Evolutionary conservation across 768 basidiomycete genomes (phyloP), one percentile per base, ranked within the genome.

Genomic region (Boletus eberwhitei): DNA sequence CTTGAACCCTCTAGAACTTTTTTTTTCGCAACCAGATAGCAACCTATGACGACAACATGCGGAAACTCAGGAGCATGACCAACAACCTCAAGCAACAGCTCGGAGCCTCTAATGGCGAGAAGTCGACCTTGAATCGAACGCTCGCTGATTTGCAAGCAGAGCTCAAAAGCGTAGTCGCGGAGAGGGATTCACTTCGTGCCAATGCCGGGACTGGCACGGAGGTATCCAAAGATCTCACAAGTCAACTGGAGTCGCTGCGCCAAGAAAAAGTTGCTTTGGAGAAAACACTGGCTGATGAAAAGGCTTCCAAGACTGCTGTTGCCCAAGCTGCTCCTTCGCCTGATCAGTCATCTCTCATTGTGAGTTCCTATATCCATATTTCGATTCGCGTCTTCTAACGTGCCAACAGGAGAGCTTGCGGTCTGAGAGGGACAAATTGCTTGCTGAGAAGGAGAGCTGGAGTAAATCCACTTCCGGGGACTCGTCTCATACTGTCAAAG

Each of bases 401-500:
- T 17, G 17, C 21, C 40, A 17, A 36, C 37, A 89, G 86, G 73
- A 78, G 48, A 59, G 75, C 43, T 67, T 90, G 26, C 75, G 70
- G 50, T 75, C 78, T 41, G 84, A 92, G 68, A 76, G 82, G 47
- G 87, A 88, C 62, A 76, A 73, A 47, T 70, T 90, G 17, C 71
- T 86, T 26, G 77, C 75, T 0, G 87, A 87, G 63, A 87, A 84
- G 63, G 77, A 78, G 52, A 69, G 71, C 21, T 58, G 68, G 51
- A 65, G 55, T 35, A 52, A 70, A n/a, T 31, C 72, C 2, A 55
- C 58, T 44, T 35, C 53, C 7, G 53, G 63, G 19, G 60, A 59
- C 2, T 62, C 64, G 5, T 54, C 74, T 4, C 73, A 75, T 14
- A 66, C 70, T 35, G 63, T 64, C 31, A 77, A 74, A 49, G 56